phyloP scores from a whole-genome alignment of 805 yeast species.

The Torulaspora quercuum region DNA sequence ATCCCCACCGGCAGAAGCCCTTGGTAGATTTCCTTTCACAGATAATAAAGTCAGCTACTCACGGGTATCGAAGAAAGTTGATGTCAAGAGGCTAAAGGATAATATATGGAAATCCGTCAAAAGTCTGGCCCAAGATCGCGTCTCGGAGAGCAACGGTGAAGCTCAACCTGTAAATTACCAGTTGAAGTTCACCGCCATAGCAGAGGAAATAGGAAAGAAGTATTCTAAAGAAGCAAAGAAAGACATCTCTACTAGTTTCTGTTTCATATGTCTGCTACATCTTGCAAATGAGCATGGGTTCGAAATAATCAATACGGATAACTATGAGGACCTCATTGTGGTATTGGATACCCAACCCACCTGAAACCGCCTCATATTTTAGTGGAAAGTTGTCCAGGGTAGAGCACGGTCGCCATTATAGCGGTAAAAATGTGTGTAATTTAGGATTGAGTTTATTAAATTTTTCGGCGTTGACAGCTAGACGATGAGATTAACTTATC shows the following conservation, averaged over 20 bases:
- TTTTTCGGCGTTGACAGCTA: too few relatives aligned
- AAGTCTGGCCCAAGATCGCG: conserved; percentile 9
- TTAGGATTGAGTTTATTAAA: too few relatives aligned
- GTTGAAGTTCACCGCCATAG: conserved; percentile 45
- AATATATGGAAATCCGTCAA: conserved; percentile 65
- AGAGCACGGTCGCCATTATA: too few relatives aligned
- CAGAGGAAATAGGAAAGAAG: conserved; percentile 45
- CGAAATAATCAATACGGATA: conserved; percentile 47
- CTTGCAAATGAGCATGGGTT: conserved; percentile 84
- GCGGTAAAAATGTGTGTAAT: too few relatives aligned
- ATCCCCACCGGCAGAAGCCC: conserved; percentile 37
- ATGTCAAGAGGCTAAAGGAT: conserved; percentile 66
- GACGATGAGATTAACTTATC: too few relatives aligned
- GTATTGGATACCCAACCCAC: conserved; percentile 12
- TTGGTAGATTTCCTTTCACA: conserved; percentile 12
- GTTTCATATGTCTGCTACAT: conserved; percentile 78
- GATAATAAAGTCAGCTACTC: conserved; percentile 53
- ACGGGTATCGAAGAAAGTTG: conserved; percentile 72
- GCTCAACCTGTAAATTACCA: conserved; percentile 36
- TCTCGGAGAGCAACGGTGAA: conserved; percentile 31
- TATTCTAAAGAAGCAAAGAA: conserved; percentile 55
- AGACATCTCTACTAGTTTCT: conserved; percentile 80
- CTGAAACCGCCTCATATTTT: too few relatives aligned
- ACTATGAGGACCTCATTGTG: conserved; percentile 31
- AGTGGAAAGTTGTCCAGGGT: too few relatives aligned